Conservation (phyloP, 75 land plant genomes). For the Gnetum montanum region DNA sequence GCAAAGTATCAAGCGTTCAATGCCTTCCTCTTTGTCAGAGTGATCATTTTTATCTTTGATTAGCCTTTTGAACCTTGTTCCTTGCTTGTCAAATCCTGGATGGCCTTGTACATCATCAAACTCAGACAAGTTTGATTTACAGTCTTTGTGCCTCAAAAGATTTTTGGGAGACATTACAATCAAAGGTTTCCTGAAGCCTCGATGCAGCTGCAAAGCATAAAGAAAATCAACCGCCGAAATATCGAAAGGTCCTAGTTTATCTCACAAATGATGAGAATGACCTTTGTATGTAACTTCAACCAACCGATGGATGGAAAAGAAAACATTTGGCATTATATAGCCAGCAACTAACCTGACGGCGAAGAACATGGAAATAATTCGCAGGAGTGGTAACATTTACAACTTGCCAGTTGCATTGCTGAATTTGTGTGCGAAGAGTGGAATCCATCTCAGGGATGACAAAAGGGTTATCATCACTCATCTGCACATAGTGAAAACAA, state of each 20-base stretch:
- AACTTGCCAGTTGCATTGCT: slow-evolving; percentile 94
- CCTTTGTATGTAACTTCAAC: too few relatives aligned
- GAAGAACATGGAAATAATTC: slow-evolving; percentile 88
- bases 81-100: slow-evolving; percentile 95
- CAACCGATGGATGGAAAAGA: too few relatives aligned
- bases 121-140: slow-evolving; percentile 78
- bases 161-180: slow-evolving; percentile 94
- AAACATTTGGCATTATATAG: too few relatives aligned
- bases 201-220: slow-evolving; percentile 51
- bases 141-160: slow-evolving; percentile 75
- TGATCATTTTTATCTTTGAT: slow-evolving; percentile 82
- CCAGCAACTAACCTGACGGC: slow-evolving; percentile 79
- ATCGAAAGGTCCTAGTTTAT: too few relatives aligned
- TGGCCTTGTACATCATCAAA: slow-evolving; percentile 91
- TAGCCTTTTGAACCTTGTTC: slow-evolving; percentile 86
- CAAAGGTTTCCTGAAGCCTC: slow-evolving; percentile 91
- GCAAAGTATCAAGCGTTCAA: slow-evolving; percentile 80
- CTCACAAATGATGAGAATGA: too few relatives aligned
- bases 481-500: slow-evolving; percentile 23
- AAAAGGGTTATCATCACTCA: slow-evolving; percentile 71
- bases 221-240: too few relatives aligned
- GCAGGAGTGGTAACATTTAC: slow-evolving; percentile 97
- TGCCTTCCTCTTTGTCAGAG: slow-evolving; percentile 52
- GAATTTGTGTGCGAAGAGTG: slow-evolving; percentile 43
- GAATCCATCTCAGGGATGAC: slow-evolving; percentile 62